phyloP scores from a whole-genome alignment of 2,329 filamentous ascomycete genomes.

The Colletotrichum noveboracense region DNA sequence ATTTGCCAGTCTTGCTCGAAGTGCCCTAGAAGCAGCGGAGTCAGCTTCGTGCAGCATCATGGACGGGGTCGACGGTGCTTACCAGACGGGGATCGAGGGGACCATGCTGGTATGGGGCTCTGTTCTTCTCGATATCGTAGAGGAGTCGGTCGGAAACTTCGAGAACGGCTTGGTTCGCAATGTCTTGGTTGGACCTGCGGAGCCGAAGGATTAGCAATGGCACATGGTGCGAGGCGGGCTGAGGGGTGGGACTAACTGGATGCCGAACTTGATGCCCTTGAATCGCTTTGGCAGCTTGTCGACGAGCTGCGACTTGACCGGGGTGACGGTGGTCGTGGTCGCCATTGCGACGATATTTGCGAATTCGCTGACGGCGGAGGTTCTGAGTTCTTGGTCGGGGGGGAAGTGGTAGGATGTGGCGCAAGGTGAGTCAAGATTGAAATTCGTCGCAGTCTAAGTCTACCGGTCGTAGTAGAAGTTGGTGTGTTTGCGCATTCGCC shows the following conservation, averaged over 20 bases:
- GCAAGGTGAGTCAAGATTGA: conserved; percentile 5
- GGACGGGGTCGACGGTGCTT: conserved; percentile 22
- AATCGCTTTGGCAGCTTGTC: conserved; percentile 91
- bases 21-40: conserved; percentile 63
- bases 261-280: conserved; percentile 91
- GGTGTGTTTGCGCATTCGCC: conserved; percentile 14
- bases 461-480: conserved; percentile 8
- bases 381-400: neutral
- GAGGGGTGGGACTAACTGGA: conserved; percentile 62
- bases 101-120: conserved; percentile 79
- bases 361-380: neutral
- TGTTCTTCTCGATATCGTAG: conserved; percentile 85
- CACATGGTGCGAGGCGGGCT: neutral
- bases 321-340: conserved; percentile 30
- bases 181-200: conserved; percentile 83
- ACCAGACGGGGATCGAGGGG: conserved; percentile 85
- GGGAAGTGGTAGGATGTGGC: neutral
- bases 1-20: conserved; percentile 81
- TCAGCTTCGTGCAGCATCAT: neutral
- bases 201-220: neutral
- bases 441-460: neutral
- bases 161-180: conserved; percentile 92
- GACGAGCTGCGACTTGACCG: conserved; percentile 84
- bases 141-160: conserved; percentile 94
- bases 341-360: conserved; percentile 16